phyloP scores from a whole-genome alignment of 306 rosid genomes.

The Rosa lucieae region DNA sequence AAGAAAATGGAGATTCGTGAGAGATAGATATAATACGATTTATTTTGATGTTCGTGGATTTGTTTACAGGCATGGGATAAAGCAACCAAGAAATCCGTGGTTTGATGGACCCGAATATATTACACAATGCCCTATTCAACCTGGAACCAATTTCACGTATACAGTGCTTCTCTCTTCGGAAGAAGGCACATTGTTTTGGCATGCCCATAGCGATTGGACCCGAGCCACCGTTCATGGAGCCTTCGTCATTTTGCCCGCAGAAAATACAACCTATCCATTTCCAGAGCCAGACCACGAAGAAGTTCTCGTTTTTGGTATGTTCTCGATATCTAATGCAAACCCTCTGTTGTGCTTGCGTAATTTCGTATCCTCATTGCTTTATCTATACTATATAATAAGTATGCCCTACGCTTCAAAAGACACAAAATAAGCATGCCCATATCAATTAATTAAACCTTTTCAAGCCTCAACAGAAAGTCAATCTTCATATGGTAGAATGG shows the following conservation, averaged over 20 bases:
- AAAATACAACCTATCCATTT: constrained; percentile 46
- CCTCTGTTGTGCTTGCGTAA: not conserved
- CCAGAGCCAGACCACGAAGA: constrained; percentile 44
- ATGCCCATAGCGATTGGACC: constrained; percentile 56
- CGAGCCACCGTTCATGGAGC: constrained; percentile 69
- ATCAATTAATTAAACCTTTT: not conserved
- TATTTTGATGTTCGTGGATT: not conserved
- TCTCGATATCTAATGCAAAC: not conserved
- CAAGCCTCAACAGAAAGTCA: not conserved
- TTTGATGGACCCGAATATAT: constrained; percentile 66
- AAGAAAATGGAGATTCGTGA: not conserved
- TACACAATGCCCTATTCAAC: constrained; percentile 57
- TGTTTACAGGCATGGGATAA: constrained; percentile 58
- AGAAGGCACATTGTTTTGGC: constrained; percentile 75
- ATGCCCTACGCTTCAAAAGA: too few species aligned
- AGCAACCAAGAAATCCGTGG: constrained; percentile 63
- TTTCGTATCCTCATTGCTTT: not conserved
- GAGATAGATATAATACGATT: not conserved
- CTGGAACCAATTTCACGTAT: constrained; percentile 44
- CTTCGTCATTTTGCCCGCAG: constrained; percentile 43
- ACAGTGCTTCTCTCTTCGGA: constrained; percentile 43
- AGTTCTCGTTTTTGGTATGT: constrained; percentile 16
- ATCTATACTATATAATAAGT: too few species aligned
- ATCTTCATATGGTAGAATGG: not conserved
- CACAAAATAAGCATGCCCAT: not conserved